Evolutionary conservation across 305 asterid species (phyloP).

Genomic region (Lippia alba): DNA sequence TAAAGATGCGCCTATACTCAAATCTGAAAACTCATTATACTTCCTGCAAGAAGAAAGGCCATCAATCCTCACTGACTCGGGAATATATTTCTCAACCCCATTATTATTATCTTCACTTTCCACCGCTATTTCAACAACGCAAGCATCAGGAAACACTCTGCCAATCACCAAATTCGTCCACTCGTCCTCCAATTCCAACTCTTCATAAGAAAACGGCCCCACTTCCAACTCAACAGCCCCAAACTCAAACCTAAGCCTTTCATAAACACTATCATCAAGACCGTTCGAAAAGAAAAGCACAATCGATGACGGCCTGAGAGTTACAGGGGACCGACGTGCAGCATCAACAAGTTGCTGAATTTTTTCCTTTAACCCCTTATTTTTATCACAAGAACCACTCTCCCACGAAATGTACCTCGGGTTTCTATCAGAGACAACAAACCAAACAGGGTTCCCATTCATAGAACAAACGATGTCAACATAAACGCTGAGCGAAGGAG

Average conservation of each 20-base stretch:
- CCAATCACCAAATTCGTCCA: slow-evolving; percentile 65
- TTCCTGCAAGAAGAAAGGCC: slow-evolving; percentile 41
- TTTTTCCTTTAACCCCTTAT: slow-evolving; percentile 59
- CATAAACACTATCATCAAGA: slow-evolving; percentile 43
- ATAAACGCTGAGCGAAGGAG: slow-evolving; percentile 50
- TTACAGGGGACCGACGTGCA: slow-evolving; percentile 59
- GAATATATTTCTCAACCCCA: slow-evolving; percentile 31
- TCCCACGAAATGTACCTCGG: slow-evolving; percentile 70
- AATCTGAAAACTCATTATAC: slow-evolving; percentile 33
- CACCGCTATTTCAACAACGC: slow-evolving; percentile 59
- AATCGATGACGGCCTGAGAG: slow-evolving; percentile 64
- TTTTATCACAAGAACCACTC: slow-evolving; percentile 36
- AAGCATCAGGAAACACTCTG: slow-evolving; percentile 61
- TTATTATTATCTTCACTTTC: slow-evolving; percentile 27
- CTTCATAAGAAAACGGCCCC: slow-evolving; percentile 47
- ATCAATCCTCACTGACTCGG: slow-evolving; percentile 22
- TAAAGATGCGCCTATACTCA: slow-evolving; percentile 53
- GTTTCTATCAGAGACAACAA: slow-evolving; percentile 80
- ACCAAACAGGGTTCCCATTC: slow-evolving; percentile 85
- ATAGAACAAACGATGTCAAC: slow-evolving; percentile 77
- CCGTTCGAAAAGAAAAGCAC: slow-evolving; percentile 81
- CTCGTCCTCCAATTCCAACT: slow-evolving; percentile 58
- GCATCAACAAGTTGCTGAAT: slow-evolving; percentile 55
- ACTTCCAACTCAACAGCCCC: slow-evolving; percentile 50
- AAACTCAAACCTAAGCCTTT: slow-evolving; percentile 58